phyloP scores from a whole-genome alignment of 371 early-diverging fungal genomes.

The Apophysomyces elegans region DNA sequence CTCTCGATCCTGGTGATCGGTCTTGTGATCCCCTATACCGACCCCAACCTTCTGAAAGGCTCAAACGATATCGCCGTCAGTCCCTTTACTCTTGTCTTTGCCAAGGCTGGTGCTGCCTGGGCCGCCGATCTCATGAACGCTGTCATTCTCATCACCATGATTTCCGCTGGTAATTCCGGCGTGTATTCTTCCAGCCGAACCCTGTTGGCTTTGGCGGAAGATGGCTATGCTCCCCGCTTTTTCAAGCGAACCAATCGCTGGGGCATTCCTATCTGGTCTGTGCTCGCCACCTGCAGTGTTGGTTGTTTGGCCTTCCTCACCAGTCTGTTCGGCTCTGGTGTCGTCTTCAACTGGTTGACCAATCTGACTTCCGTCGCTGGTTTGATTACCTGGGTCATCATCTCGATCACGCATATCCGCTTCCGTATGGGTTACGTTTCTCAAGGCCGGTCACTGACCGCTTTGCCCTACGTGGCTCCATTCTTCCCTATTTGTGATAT shows the following conservation, averaged over 20 bases:
- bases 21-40: constrained; percentile 65
- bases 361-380: constrained; percentile 73
- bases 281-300: constrained; percentile 55
- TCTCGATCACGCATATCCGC: constrained; percentile 74
- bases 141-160: constrained; percentile 66
- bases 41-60: constrained; percentile 48
- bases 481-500: constrained; percentile 75
- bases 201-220: constrained; percentile 66
- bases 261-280: constrained; percentile 65
- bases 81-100: constrained; percentile 73
- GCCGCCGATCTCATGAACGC: constrained; percentile 80
- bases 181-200: constrained; percentile 73
- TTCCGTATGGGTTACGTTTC: constrained; percentile 77
- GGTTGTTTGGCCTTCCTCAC: constrained; percentile 60
- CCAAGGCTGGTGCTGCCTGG: constrained; percentile 63
- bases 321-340: constrained; percentile 55
- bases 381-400: constrained; percentile 80
- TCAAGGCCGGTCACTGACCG: constrained; percentile 65
- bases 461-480: constrained; percentile 72
- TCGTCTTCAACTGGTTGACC: constrained; percentile 73
- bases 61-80: constrained; percentile 55
- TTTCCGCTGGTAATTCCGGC: constrained; percentile 77
- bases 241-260: constrained; percentile 52
- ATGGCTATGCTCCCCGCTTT: constrained; percentile 66
- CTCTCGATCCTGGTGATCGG: constrained; percentile 73